Base-by-base conservation (phyloP, 768 basidiomycete species). In the Tephrocybe sp. region DNA sequence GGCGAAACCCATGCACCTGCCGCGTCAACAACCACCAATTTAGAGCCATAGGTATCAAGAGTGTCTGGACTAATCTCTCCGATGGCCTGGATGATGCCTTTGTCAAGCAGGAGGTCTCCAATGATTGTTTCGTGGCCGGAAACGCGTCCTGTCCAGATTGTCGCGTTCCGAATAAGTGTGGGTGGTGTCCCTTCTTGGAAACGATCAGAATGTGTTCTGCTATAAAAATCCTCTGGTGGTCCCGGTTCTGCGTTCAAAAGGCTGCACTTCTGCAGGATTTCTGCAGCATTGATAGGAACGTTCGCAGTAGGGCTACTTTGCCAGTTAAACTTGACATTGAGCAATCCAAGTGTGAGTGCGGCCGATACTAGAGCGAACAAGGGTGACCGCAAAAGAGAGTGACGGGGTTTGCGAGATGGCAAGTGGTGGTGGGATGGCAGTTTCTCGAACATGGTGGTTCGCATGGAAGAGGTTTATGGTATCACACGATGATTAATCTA, bases 141-240 rank as follows among this genome's bases (percentile, higher is more conserved):
- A 13, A 74, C 60, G 10, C 71, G 68, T 2, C 89, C 91, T 7
- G 89, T 90, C 91, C 91, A 93, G 22, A 92, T 77, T 39, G 79
- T 87, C 16, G 84, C 90, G 60, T 92, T 91, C 62, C 69, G 77
- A 52, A 95, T 75, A 50, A 86, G 72, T 9, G 80, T 81, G 1
- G 87, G 68, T 12, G 69, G 69, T 4, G 89, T 90, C 7, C 83
- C 87, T 4, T 70, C 60, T 41, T 74, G 80, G 52, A 75, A 87
- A 26, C 87, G 72, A 61, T 89, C 87, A 1, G 85, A 87, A 30
- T 69, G 45, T 11, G 61, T 62, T 22, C 76, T 69, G 30, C 58
- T 54, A 56, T 71, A 57, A 49, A 78, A 76, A 56, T 74, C 59
- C 3, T 59, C 57, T 12, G 74, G 68, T n/a, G 84, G 72, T 14